phyloP scores from a whole-genome alignment of 2,329 filamentous ascomycete species.

The Aspergillus floridensis region DNA sequence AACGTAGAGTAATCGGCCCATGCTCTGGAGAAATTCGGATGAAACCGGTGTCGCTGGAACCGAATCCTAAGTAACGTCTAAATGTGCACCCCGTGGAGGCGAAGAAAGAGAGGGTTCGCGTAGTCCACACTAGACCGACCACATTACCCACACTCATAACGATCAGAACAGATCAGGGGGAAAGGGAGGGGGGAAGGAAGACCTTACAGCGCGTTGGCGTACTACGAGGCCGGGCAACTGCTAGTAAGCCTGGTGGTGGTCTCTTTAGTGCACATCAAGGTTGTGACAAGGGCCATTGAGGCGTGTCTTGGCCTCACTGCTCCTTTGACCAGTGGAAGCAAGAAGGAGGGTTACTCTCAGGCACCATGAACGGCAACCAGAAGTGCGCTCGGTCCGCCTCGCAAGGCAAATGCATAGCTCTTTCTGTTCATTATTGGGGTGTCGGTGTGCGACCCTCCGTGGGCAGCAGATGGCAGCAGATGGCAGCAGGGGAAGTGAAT shows the following conservation, averaged over 20 bases:
- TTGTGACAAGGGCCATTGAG: conserved; percentile 1
- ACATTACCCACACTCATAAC: background rate
- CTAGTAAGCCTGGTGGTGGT: background rate
- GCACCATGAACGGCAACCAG: conserved; percentile 5
- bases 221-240: background rate
- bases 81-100: background rate
- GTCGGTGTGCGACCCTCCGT: background rate
- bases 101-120: background rate
- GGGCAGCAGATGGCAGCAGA: too few species aligned
- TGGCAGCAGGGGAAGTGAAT: background rate
- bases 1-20: background rate
- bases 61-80: background rate
- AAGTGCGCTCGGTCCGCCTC: conserved; percentile 10
- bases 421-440: background rate
- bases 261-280: conserved; percentile 2
- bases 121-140: background rate
- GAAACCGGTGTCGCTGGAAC: background rate
- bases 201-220: background rate
- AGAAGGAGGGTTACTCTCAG: background rate
- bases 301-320: background rate
- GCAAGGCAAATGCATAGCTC: conserved; percentile 6
- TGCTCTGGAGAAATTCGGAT: background rate
- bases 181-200: background rate
- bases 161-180: background rate
- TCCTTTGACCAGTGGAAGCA: background rate